Base-by-base conservation (phyloP, 306 rosid species). In the Echinosophora koreensis region DNA sequence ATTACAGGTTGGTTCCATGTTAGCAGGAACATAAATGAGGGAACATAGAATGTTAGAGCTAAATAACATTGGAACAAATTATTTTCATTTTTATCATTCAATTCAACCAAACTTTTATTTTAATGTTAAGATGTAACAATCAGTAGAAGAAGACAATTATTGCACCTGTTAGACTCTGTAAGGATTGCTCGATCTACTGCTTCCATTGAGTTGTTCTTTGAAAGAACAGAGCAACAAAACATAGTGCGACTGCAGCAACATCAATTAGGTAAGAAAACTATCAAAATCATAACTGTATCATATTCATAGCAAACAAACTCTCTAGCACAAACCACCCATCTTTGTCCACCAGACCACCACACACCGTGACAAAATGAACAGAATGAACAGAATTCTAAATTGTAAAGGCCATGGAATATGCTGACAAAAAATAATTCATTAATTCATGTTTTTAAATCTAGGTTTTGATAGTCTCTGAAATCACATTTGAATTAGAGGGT, bases 161-260 rank as follows among this genome's bases (percentile, higher is more conserved):
- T 13, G 77, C 42, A 95, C 99, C 99, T 89, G 98, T 95, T 76
- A 95, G 77, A 77, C 98, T 92, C 74, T 95, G 99, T 10, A 95
- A 86, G 63, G 99, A 90, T 67, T 95, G 99, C 79, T 92, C 99
- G 18, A 95, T 95, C 85, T 95, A 95, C 99, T 35, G 99, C 99
- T 86, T 95, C 99, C 99, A 95, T 95, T 16, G 99, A 95, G 92
- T 73, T 95, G 99, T 60, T 95, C 99, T 89, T 92, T 95, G 84
- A 95, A 95, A 10, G 99, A 95, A 85, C 97, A 95, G 44, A 95
- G 97, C 90, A 92, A 76, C 84, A 95, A 77, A 84, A 95, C 99
- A 76, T 95, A 95, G 86, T 92, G 96, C 17, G 98, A 90, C 99
- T 95, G 81, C 89, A 81, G 81, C 89, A 81, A 17, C 62, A 82